Evolutionary conservation across 352 stramenopile species (phyloP).

Genomic region (Phytophthora tentaculata): DNA sequence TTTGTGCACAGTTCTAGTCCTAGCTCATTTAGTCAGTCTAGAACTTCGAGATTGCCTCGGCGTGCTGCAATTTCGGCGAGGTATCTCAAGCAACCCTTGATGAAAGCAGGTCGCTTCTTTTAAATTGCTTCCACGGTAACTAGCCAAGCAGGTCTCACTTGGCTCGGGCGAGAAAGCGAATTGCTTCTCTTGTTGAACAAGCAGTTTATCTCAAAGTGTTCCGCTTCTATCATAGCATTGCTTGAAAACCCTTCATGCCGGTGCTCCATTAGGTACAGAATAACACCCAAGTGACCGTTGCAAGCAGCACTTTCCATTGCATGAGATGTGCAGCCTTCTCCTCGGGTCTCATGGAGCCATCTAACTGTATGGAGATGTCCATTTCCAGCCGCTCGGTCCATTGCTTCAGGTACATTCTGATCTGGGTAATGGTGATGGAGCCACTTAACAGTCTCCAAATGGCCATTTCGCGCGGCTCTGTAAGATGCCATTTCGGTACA

Average conservation of each 20-base stretch:
- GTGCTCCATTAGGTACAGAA: too few relatives aligned
- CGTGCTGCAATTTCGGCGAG: neutral
- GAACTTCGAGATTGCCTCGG: neutral
- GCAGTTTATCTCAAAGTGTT: too few relatives aligned
- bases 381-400: neutral
- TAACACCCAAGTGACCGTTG: too few relatives aligned
- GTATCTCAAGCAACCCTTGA: slow-evolving; percentile 2
- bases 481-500: neutral
- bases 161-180: neutral
- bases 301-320: too few relatives aligned
- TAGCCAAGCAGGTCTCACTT: too few relatives aligned
- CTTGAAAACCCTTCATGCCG: too few relatives aligned
- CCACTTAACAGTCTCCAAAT: neutral
- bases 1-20: neutral
- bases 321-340: too few relatives aligned
- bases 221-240: too few relatives aligned
- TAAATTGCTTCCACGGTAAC: neutral
- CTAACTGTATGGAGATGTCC: neutral
- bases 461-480: neutral
- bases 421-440: neutral
- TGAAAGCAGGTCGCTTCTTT: neutral
- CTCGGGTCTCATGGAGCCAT: slow-evolving; percentile 3
- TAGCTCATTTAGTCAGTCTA: slow-evolving; percentile 5
- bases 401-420: neutral
- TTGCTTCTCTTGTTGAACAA: neutral